Conservation (phyloP, 768 basidiomycete species). For the Coprinopsis sp. region DNA sequence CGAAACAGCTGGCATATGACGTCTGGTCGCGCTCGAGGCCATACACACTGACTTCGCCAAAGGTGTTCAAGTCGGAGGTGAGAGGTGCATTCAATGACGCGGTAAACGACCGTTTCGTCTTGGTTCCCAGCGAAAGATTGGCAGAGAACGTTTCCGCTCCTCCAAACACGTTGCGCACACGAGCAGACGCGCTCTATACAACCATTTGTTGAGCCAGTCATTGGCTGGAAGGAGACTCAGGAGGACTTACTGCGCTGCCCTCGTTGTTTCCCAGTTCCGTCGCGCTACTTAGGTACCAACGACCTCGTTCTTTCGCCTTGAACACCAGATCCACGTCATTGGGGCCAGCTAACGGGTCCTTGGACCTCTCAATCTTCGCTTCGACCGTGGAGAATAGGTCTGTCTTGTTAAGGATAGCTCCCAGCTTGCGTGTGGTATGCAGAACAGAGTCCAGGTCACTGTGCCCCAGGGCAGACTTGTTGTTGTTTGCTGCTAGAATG, state of each 20-base stretch:
- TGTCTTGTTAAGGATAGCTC: slow-evolving; percentile 61
- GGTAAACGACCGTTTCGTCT: slow-evolving; percentile 79
- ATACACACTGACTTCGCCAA: slow-evolving; percentile 67
- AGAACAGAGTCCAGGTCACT: slow-evolving; percentile 62
- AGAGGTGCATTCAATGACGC: slow-evolving; percentile 63
- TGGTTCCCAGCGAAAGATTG: slow-evolving; percentile 79
- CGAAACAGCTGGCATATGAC: slow-evolving; percentile 65
- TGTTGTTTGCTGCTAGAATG: slow-evolving; percentile 28
- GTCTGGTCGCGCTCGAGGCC: slow-evolving; percentile 78
- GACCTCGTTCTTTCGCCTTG: slow-evolving; percentile 67
- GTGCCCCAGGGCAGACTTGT: slow-evolving; percentile 11
- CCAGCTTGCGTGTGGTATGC: slow-evolving; percentile 62
- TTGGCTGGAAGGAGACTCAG: neutral
- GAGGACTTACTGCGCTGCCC: slow-evolving; percentile 75
- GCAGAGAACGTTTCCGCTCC: slow-evolving; percentile 87
- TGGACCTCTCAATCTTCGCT: slow-evolving; percentile 55
- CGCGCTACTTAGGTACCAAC: slow-evolving; percentile 73
- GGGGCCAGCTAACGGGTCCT: slow-evolving; percentile 45
- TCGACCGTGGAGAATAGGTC: slow-evolving; percentile 73
- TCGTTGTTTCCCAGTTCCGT: slow-evolving; percentile 94
- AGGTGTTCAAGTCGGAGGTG: slow-evolving; percentile 54
- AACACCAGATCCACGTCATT: slow-evolving; percentile 80
- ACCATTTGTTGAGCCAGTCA: neutral
- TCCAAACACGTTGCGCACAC: slow-evolving; percentile 85
- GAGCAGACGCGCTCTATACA: slow-evolving; percentile 67